Base-by-base conservation (phyloP, 345 rosid species). In the Hypericum androsaemum region DNA sequence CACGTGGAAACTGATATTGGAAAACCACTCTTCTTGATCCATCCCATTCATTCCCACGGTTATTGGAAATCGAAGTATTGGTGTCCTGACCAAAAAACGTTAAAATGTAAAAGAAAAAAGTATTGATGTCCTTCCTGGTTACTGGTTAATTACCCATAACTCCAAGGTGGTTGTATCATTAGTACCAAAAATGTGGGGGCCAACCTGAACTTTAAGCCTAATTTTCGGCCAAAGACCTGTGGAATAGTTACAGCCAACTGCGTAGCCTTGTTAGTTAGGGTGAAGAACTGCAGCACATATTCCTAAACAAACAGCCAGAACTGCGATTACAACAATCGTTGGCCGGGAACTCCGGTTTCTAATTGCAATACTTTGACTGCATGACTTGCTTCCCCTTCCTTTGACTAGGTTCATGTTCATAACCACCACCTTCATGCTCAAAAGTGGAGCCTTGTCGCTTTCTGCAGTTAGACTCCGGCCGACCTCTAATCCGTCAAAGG, bases 241-340 rank as follows among this genome's bases (percentile, higher is more conserved):
- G 83, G 83, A 56, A 85, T 64, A 12, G 89, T 70, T 58, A 81
- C 79, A 32, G 95, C 84, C 62, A 92, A 60, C 56, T 77, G 77
- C 54, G 80, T 74, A 40, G 82, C 81, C 70, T 72, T 76, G 47
- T 62, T 67, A 22, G 47, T 62, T 67, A 22, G 98, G 95, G 68
- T 92, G 98, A 58, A 85, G 65, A 37, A 83, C 52, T 15, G 81
- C 70, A 6, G 79, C 80, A 61, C 96, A 88, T 61, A 74, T 61
- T 47, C 79, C 95, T 15, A 81, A 70, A 69, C 98, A 92, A 14
- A 92, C 62, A 0, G 75, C 80, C 5, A 73, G 56, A 7, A 73
- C 43, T 13, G 80, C 66, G 1, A 81, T 56, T 56, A 77, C 15
- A 12, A 75, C 50, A 8, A 77, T 12, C 6, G 83, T 15, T 7